Conservation (phyloP, 257 asterid genomes). For the Scutellaria barbata region DNA sequence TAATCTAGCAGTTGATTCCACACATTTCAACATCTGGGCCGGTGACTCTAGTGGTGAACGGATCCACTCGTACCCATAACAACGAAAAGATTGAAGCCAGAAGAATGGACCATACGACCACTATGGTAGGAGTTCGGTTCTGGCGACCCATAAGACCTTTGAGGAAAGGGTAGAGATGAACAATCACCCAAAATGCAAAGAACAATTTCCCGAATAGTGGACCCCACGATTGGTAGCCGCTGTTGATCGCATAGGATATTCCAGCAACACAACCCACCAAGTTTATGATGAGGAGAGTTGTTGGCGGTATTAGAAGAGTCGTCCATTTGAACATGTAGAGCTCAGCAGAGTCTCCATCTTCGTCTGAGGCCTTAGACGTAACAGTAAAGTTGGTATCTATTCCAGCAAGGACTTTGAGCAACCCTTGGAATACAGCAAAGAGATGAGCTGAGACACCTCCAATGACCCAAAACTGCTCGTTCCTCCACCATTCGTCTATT, state of each 20-base stretch:
- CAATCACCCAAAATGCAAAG: slow-evolving; percentile 95
- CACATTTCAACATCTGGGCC: slow-evolving; percentile 78
- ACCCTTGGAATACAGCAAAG: slow-evolving; percentile 88
- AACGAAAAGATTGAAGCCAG: slow-evolving; percentile 89
- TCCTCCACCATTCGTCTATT: slow-evolving; percentile 98
- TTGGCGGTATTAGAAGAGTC: slow-evolving; percentile 83
- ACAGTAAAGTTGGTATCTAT: slow-evolving; percentile 94
- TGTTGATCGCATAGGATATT: slow-evolving; percentile 80
- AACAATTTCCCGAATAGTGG: slow-evolving; percentile 88
- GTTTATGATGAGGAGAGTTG: slow-evolving; percentile 83
- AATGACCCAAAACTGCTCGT: slow-evolving; percentile 96
- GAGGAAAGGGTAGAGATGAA: slow-evolving; percentile 88
- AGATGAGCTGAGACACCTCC: slow-evolving; percentile 94
- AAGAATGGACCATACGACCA: slow-evolving; percentile 90
- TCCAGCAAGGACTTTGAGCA: slow-evolving; percentile 95
- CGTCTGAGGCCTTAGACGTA: slow-evolving; percentile 90
- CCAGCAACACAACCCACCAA: slow-evolving; percentile 88
- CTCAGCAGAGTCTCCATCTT: slow-evolving; percentile 84
- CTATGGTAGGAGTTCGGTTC: slow-evolving; percentile 90
- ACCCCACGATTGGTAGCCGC: slow-evolving; percentile 97
- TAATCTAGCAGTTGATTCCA: slow-evolving; percentile 73
- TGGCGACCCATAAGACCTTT: slow-evolving; percentile 95
- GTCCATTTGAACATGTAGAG: slow-evolving; percentile 98
- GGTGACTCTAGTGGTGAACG: slow-evolving; percentile 78
- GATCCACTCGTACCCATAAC: slow-evolving; percentile 86